Evolutionary conservation across 2,329 filamentous ascomycete genomes (phyloP), one percentile per base, ranked within the genome.

Genomic region (Pseudogymnoascus sp.): DNA sequence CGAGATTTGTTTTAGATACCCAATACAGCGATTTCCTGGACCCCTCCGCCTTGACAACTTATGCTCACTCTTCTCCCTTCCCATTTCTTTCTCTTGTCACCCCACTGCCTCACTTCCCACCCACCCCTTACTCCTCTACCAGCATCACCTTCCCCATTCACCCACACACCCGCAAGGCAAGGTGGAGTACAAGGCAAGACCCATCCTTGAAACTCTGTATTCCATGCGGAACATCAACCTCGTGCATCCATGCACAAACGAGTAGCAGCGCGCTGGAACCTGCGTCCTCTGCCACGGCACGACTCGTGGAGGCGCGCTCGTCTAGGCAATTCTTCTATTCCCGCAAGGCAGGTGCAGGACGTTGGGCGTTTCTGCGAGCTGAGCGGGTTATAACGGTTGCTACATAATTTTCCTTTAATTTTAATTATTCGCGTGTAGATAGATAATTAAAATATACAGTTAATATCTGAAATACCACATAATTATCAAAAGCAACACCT

Each of bases 121-220:
- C 23, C 49, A 55, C 12, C 45, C 21, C 10, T n/a, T 4, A 29
- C n/a, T 60, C 35, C 16, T 8, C 58, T 16, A 39, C 16, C 31
- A 60, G 1, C 35, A 11, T 11, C 58, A 16, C 31, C 31, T 12
- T 35, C 33, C 14, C 35, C 37, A 23, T 52, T 52, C 8, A 29
- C 23, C 16, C 5, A 19, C 8, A 12, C 6, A 52, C 83, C 83
- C 85, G 85, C 85, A 85, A 83, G 84, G 83, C 83, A 81, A 84
- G 85, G 85, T 88, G 85, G 84, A 88, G 85, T 83, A 83, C 84
- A 88, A 88, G 85, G 85, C 83, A 83, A 87, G 85, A 85, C 73
- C 78, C 77, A 84, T 88, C 85, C 85, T 88, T 88, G 84, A 81
- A 71, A 79, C 84, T 87, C 83, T 87, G 85, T 88, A 88, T 87